Evolutionary conservation across 805 yeast species (phyloP), one percentile per base, ranked within the genome.

Genomic region (Zygotorulaspora sp.): DNA sequence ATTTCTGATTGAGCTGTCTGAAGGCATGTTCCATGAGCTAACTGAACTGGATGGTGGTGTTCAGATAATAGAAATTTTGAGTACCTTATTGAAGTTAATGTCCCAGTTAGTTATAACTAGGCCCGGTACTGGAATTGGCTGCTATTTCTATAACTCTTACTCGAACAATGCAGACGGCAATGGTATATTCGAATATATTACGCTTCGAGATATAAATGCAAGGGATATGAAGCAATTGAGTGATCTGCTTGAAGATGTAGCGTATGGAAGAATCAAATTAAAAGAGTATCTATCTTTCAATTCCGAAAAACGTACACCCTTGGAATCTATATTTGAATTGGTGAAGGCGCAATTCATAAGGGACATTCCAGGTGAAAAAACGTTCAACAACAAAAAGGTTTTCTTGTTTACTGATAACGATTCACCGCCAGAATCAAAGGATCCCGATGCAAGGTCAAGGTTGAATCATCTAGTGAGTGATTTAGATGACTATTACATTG

Each of bases 351-450:
- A 78, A 41, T 78, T 83, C 44, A 52, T 64, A 11, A 55, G 65
- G 24, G 57, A 60, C 4, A 65, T 65, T 12, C 57, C 57, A 10
- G 62, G 53, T 23, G 74, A 71, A 27, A 66, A 62, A 35, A 54
- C 57, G 16, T 80, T 71, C 55, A 75, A 75, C 34, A 70, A 70
- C 30, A 75, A 74, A 47, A 78, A 82, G 49, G 61, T 85, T 3
- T 72, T 86, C 46, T 63, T 87, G 53, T 75, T 88, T 52, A 85
- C 96, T 0, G 83, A 80, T 54, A 78, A 81, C 55, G 92, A 83
- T 48, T 61, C 61, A 31, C 97, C 96, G 0, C 72, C 63, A 45
- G 66, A 67, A 36, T 63, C 65, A 6, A 50, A 64, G 6, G 65
- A 70, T 11, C 40, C 50, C 2, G 65, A 55, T 5, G 62, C 67